phyloP scores from a whole-genome alignment of 129 eudicot genomes.

The Flaveria linearis region DNA sequence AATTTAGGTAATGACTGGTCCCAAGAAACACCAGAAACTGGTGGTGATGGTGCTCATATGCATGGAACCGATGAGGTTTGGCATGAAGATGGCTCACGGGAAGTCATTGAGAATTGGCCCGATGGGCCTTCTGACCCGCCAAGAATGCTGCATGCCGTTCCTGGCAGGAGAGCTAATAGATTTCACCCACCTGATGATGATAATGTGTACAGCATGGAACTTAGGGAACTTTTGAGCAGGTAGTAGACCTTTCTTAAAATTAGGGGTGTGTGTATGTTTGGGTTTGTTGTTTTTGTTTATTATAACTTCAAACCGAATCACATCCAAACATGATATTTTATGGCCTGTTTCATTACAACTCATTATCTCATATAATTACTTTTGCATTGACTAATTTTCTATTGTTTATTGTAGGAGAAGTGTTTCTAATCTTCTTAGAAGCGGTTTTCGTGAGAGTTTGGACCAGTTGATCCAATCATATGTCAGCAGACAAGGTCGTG shows the following conservation, averaged over 20 bases:
- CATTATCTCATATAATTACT: not conserved
- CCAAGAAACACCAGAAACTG: slow-evolving; percentile 47
- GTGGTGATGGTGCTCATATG: slow-evolving; percentile 43
- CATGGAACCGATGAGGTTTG: slow-evolving; percentile 56
- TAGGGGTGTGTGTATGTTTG: not conserved
- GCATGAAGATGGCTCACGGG: slow-evolving; percentile 64
- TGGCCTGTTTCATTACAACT: not conserved
- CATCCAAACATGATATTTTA: not conserved
- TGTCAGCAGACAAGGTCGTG: slow-evolving; percentile 87
- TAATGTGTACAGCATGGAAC: slow-evolving; percentile 97
- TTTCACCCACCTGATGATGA: slow-evolving; percentile 98
- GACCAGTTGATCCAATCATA: slow-evolving; percentile 94
- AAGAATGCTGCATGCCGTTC: slow-evolving; percentile 60
- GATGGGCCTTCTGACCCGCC: slow-evolving; percentile 72
- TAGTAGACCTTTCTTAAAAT: slow-evolving; percentile 21
- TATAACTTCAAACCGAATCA: not conserved
- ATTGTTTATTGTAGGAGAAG: slow-evolving; percentile 70
- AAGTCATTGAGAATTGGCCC: slow-evolving; percentile 67
- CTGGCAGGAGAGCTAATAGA: slow-evolving; percentile 65
- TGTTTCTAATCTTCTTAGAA: slow-evolving; percentile 92
- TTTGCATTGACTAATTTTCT: not conserved
- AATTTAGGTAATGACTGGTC: slow-evolving; percentile 55
- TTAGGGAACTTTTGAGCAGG: slow-evolving; percentile 98
- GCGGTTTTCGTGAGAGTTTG: slow-evolving; percentile 96
- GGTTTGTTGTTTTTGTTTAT: not conserved